Percentiles rank a stretch among this genome's conserved stretches.
Evolutionary conservation across 2,329 filamentous ascomycete genomes (phyloP).

Genomic region (Dactylonectria macrodidyma): DNA sequence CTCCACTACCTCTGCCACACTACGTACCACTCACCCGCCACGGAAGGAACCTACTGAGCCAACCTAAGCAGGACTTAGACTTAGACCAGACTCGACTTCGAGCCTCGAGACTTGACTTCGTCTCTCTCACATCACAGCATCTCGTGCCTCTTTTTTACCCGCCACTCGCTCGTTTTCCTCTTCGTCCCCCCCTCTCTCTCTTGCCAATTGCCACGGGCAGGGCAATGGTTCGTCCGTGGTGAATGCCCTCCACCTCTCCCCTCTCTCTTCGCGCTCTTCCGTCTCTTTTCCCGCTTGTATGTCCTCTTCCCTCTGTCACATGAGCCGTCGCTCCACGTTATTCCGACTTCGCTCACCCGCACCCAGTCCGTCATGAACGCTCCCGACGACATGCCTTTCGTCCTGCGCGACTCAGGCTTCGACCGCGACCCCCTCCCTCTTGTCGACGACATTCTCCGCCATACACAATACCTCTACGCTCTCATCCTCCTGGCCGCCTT

Average conservation of each 20-base stretch:
- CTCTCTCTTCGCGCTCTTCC: constrained; percentile 35
- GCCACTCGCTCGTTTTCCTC: constrained; percentile 46
- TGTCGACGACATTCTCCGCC: constrained; percentile 61
- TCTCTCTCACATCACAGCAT: constrained; percentile 47
- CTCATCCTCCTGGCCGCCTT: constrained; percentile 68
- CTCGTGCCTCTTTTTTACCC: constrained; percentile 44
- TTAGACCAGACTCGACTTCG: constrained; percentile 49
- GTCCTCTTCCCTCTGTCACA: constrained; percentile 30
- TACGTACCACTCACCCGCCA: constrained; percentile 32
- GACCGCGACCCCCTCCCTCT: constrained; percentile 46
- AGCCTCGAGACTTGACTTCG: constrained; percentile 44
- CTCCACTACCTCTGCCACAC: constrained; percentile 26
- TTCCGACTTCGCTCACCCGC: constrained; percentile 44
- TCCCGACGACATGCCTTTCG: constrained; percentile 50
- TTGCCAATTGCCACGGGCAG: constrained; percentile 54
- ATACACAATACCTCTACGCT: constrained; percentile 67
- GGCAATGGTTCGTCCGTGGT: constrained; percentile 58
- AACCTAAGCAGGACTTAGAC: constrained; percentile 45
- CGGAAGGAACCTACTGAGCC: constrained; percentile 44
- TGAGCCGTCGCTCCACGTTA: constrained; percentile 42
- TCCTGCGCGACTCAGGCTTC: constrained; percentile 41
- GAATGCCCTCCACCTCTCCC: constrained; percentile 44
- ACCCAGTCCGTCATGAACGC: constrained; percentile 54
- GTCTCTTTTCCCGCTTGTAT: constrained; percentile 30
- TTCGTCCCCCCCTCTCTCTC: constrained; percentile 28